Evolutionary conservation across 768 basidiomycete genomes (phyloP).

Genomic region (Cystobasidium ongulense): DNA sequence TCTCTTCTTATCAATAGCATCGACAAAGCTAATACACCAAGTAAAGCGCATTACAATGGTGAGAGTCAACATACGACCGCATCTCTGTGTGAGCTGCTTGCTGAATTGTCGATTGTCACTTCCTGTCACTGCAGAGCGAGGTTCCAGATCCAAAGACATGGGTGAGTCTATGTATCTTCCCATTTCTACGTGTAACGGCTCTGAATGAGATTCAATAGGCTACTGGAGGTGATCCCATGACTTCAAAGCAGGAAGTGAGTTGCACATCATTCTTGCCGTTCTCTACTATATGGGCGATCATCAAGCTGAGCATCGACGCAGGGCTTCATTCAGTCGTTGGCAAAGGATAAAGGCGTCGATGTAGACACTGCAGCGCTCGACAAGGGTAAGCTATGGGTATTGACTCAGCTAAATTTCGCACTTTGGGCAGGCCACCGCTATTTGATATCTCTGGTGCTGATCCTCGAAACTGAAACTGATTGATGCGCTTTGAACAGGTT

Average conservation of each 20-base stretch:
- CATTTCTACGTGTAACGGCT: background rate
- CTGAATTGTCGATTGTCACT: background rate
- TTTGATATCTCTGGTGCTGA: background rate
- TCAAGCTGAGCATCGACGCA: background rate
- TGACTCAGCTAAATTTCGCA: too few species aligned
- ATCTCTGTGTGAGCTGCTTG: background rate
- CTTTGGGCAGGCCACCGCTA: too few species aligned
- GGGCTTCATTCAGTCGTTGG: constrained; percentile 29
- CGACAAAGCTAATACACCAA: too few species aligned
- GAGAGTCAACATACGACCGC: too few species aligned
- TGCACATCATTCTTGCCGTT: background rate
- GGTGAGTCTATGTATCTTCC: background rate
- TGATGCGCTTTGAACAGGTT: background rate
- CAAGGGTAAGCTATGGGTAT: constrained; percentile 10
- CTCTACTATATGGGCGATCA: background rate
- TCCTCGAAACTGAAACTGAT: too few species aligned
- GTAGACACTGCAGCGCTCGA: constrained; percentile 30
- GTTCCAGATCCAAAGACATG: constrained; percentile 21
- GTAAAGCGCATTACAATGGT: too few species aligned
- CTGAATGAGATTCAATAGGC: background rate
- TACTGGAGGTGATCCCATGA: constrained; percentile 30
- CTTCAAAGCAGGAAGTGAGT: constrained; percentile 22
- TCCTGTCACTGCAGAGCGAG: background rate
- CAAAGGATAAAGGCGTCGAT: constrained; percentile 22
- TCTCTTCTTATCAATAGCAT: too few species aligned